These are phyloP conservation scores for Oidiodendron maius DNA, from an alignment of 495 filamentous ascomycete species.

Conservation along the genomic window DNA sequence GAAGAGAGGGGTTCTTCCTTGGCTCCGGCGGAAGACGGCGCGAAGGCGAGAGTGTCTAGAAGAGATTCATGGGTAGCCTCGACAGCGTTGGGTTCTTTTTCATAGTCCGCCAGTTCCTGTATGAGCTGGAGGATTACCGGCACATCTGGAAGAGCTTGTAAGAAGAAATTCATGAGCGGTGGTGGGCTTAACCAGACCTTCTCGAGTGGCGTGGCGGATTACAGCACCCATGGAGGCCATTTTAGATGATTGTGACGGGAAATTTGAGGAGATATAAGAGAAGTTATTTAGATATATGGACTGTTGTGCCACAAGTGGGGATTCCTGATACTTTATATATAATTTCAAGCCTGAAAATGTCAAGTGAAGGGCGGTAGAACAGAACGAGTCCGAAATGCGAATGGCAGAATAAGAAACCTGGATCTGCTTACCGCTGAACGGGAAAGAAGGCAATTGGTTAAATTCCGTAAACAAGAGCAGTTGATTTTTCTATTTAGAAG, in stretches of 20 bases:
- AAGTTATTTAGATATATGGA: too few relatives aligned
- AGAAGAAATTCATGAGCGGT: not conserved
- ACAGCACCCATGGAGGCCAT: not conserved
- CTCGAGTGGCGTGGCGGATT: slow-evolving; percentile 16
- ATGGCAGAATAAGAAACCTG: too few relatives aligned
- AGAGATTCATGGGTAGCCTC: slow-evolving; percentile 74
- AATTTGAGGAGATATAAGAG: not conserved
- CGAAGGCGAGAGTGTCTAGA: slow-evolving; percentile 61
- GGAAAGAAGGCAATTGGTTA: too few relatives aligned
- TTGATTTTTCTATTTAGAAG: too few relatives aligned
- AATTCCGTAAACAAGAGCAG: too few relatives aligned
- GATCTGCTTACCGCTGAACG: too few relatives aligned
- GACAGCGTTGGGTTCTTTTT: slow-evolving; percentile 62
- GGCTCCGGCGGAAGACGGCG: slow-evolving; percentile 13
- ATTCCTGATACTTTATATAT: too few relatives aligned
- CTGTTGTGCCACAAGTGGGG: too few relatives aligned
- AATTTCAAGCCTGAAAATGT: too few relatives aligned
- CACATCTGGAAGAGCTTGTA: slow-evolving; percentile 55
- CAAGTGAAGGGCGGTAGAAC: too few relatives aligned
- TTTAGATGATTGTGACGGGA: not conserved
- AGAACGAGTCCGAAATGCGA: too few relatives aligned
- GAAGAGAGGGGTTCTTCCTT: slow-evolving; percentile 27
- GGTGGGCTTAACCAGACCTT: slow-evolving; percentile 11
- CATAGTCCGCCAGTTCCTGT: slow-evolving; percentile 82
- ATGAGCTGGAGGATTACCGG: slow-evolving; percentile 77